Evolutionary conservation across 768 basidiomycete species (phyloP).

Genomic region (Trametes gibbosa): DNA sequence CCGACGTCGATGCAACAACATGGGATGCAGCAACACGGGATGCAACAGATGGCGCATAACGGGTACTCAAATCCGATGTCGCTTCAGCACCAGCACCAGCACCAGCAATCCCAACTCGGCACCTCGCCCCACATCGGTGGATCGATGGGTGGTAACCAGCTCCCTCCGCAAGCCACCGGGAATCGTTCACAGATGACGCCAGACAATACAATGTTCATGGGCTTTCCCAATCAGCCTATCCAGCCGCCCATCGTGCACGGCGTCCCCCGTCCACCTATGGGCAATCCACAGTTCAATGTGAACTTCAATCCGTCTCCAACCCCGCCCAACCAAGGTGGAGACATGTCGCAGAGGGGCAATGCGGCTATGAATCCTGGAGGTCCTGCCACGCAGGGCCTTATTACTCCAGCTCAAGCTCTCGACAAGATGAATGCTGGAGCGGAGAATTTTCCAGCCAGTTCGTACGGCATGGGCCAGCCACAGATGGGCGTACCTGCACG

Average conservation of each 20-base stretch:
- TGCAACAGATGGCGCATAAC: slow-evolving; percentile 27
- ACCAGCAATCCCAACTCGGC: slow-evolving; percentile 32
- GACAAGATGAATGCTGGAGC: slow-evolving; percentile 44
- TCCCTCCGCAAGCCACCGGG: slow-evolving; percentile 32
- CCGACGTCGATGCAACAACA: slow-evolving; percentile 33
- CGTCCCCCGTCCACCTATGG: slow-evolving; percentile 17
- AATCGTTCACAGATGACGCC: slow-evolving; percentile 45
- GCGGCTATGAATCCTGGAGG: slow-evolving; percentile 32
- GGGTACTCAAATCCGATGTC: slow-evolving; percentile 38
- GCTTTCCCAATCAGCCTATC: slow-evolving; percentile 39
- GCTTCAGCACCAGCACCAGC: slow-evolving; percentile 39
- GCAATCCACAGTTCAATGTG: slow-evolving; percentile 39
- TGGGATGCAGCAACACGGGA: slow-evolving; percentile 31
- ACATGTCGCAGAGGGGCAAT: slow-evolving; percentile 40
- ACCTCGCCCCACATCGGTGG: slow-evolving; percentile 46
- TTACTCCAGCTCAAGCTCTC: slow-evolving; percentile 64
- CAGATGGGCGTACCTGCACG: slow-evolving; percentile 4
- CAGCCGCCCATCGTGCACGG: slow-evolving; percentile 31
- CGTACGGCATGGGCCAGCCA: slow-evolving; percentile 11
- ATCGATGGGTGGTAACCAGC: slow-evolving; percentile 23
- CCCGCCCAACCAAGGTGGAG: slow-evolving; percentile 45
- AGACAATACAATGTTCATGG: slow-evolving; percentile 47
- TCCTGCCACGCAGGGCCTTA: slow-evolving; percentile 45
- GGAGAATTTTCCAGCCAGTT: slow-evolving; percentile 1
- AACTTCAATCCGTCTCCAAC: slow-evolving; percentile 35